Conservation (phyloP, 2,329 filamentous ascomycete species). For the Penicillium sp. region DNA sequence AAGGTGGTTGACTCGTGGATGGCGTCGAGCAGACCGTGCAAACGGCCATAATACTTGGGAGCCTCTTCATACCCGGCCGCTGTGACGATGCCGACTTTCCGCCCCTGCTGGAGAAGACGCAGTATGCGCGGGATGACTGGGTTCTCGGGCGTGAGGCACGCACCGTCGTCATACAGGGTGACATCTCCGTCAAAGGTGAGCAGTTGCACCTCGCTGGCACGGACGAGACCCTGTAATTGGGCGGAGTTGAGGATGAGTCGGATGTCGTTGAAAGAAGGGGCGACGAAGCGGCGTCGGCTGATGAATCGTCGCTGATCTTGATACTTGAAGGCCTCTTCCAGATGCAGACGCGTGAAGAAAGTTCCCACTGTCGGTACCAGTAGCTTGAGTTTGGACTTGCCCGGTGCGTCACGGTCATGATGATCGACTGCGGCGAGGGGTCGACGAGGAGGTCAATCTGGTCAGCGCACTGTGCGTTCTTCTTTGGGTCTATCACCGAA, state of each 20-base stretch:
- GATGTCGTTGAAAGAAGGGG: conserved; percentile 95
- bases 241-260: conserved; percentile 89
- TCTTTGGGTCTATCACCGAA: too few species aligned
- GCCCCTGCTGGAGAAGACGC: conserved; percentile 67
- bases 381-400: conserved; percentile 84
- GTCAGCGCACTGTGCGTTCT: too few species aligned
- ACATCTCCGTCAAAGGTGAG: conserved; percentile 98
- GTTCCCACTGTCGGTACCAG: conserved; percentile 86
- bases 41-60: conserved; percentile 74
- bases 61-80: conserved; percentile 91
- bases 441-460: too few species aligned
- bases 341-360: conserved; percentile 82
- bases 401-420: conserved; percentile 60
- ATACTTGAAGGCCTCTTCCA: conserved; percentile 85
- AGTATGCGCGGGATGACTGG: conserved; percentile 66
- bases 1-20: conserved; percentile 59
- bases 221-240: conserved; percentile 85
- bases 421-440: conserved; percentile 54
- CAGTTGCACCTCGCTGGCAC: conserved; percentile 65
- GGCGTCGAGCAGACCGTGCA: conserved; percentile 80
- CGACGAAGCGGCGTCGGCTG: conserved; percentile 83
- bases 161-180: conserved; percentile 87
- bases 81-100: conserved; percentile 90
- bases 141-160: conserved; percentile 67
- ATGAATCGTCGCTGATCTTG: conserved; percentile 84